Percentiles rank a stretch among this genome's conserved stretches.
Conservation (phyloP, 139 green algal species). For the Microglena sp. region DNA sequence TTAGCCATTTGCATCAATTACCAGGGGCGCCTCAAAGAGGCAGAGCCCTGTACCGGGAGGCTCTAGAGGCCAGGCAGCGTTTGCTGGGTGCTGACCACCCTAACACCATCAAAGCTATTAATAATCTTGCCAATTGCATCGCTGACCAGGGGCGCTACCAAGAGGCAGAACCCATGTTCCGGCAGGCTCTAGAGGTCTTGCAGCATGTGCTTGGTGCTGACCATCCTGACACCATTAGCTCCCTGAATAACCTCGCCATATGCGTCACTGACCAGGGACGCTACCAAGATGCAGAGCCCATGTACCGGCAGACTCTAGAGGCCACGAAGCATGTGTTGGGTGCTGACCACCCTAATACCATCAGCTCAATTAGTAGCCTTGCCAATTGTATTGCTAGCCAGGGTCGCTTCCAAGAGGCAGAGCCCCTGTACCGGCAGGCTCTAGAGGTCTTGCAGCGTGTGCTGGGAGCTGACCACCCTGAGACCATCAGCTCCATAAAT, state of each 20-base stretch:
- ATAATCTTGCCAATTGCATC: not conserved
- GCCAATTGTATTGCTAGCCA: conserved; percentile 11
- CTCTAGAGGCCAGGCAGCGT: conserved; percentile 7
- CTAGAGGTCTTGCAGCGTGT: not conserved
- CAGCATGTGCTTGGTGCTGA: conserved; percentile 9
- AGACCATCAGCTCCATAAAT: not conserved
- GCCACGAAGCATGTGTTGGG: too few relatives aligned
- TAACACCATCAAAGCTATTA: conserved; percentile 3
- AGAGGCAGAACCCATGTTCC: conserved; percentile 12
- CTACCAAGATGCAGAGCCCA: not conserved
- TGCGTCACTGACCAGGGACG: not conserved
- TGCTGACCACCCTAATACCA: too few relatives aligned
- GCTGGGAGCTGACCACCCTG: conserved; percentile 11
- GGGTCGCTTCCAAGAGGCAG: conserved; percentile 10
- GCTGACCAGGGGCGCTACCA: not conserved
- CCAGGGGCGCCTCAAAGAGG: conserved; percentile 1
- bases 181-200: conserved; percentile 10
- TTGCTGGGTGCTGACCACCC: conserved; percentile 14
- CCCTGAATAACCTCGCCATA: conserved; percentile 2
- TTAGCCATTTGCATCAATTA: not conserved
- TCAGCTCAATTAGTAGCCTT: conserved; percentile 14
- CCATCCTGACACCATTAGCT: conserved; percentile 8
- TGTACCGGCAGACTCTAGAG: conserved; percentile 1
- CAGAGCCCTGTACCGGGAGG: conserved; percentile 12
- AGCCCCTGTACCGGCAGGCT: conserved; percentile 6